Conservation (phyloP, 2,329 filamentous ascomycete genomes). For the Alternaria metachromatica region DNA sequence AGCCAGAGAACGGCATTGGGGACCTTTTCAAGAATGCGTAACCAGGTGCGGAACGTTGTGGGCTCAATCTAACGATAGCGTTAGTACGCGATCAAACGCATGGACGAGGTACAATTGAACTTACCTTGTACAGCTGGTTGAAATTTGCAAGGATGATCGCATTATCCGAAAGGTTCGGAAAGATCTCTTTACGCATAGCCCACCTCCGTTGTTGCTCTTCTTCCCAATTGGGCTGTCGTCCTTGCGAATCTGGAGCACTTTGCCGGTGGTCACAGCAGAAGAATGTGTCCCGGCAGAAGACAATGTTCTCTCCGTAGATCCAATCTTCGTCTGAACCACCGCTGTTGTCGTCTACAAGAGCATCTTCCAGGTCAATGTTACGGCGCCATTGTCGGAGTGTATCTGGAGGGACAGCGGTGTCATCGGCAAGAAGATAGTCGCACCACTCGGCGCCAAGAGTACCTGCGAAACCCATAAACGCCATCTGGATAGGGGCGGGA, state of each 20-base stretch:
- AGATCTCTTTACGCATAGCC: constrained; percentile 92
- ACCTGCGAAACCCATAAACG: constrained; percentile 98
- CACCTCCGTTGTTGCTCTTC: constrained; percentile 83
- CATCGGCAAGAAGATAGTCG: constrained; percentile 92
- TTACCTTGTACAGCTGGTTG: constrained; percentile 97
- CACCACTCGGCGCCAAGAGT: constrained; percentile 98
- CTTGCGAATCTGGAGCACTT: constrained; percentile 76
- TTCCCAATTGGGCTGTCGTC: constrained; percentile 74
- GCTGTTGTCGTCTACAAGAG: constrained; percentile 67
- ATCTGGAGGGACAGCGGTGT: constrained; percentile 80
- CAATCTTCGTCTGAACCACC: constrained; percentile 76
- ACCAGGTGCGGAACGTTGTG: constrained; percentile 93
- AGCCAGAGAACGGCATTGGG: constrained; percentile 94
- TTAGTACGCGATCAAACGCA: constrained; percentile 16
- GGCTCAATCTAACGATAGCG: constrained; percentile 79
- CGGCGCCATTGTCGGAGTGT: constrained; percentile 81
- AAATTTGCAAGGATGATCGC: constrained; percentile 95
- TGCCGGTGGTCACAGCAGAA: constrained; percentile 98
- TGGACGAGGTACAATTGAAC: constrained; percentile 18
- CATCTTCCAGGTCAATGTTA: constrained; percentile 77
- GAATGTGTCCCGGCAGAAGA: constrained; percentile 93
- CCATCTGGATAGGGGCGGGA: constrained; percentile 96
- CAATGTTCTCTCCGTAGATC: constrained; percentile 97
- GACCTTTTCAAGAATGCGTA: constrained; percentile 83
- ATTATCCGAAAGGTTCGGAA: constrained; percentile 81